Evolutionary conservation across 805 yeast genomes (phyloP), one percentile per base, ranked within the genome.

Genomic region (Grigorovia yakushimaensis): DNA sequence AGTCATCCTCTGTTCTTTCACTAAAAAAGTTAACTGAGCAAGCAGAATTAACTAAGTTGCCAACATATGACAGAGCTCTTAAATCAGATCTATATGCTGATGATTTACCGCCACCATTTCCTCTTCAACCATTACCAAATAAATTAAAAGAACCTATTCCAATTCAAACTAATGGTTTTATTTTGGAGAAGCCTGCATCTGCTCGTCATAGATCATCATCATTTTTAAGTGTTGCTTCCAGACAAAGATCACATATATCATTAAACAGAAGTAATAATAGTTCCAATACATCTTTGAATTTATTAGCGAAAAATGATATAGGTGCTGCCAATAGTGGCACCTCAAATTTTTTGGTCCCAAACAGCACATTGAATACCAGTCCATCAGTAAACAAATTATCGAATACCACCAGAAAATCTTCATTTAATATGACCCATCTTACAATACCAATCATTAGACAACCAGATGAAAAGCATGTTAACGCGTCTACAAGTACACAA

Each of bases 61-160:
- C 98, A 0, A 80, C 95, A 0, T 91, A 91, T 64, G 75, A 74
- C 7, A 81, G 84, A 30, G 97, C 98, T 0, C 65, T 88, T 62
- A 77, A 76, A 56, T 39, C 49, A 19, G 80, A 73, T 42, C 68
- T 66, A 5, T 65, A 73, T 10, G 74, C 69, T 3, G 74, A 70
- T 19, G 78, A 76, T 45, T 65, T 82, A 22, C 81, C 96, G 1
- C 97, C 97, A 0, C 37, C 37, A 13, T 33, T 33, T n/a, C 37
- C 37, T 4, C 18, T 15, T 33, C 7, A 15, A 33, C 37, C 37
- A 74, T 76, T 2, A 62, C 63, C 61, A 5, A 43, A 22, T 5
- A 20, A 21, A 13, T 5, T n/a, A 11, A 15, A 4, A 13, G 24
- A 40, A 9, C 23, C 27, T 42, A 10, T 20, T 17, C 6, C 19